phyloP scores from a whole-genome alignment of 257 asterid species.

The Orobanche coerulescens region DNA sequence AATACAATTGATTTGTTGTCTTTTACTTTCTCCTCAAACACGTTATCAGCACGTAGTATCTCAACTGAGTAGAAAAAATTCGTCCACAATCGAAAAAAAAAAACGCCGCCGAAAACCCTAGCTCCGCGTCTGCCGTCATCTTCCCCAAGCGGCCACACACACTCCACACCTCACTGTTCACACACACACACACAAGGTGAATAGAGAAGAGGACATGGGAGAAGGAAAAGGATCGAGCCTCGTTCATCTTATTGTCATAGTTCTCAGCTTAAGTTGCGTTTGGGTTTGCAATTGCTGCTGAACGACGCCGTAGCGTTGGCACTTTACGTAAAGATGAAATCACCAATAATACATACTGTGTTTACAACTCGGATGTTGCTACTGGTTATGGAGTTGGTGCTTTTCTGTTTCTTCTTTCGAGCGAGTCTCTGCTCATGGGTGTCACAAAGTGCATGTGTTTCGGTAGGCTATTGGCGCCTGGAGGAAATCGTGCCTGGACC shows the following conservation, averaged over 20 bases:
- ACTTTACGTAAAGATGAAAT: conserved; percentile 34
- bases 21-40: no score
- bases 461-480: conserved; percentile 76
- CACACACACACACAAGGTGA: background rate
- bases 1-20: no score
- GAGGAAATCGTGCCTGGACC: conserved; percentile 88
- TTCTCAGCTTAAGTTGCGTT: conserved; percentile 76
- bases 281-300: conserved; percentile 91
- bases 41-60: no score
- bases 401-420: conserved; percentile 81
- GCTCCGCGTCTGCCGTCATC: no score
- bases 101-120: no score
- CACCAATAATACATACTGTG: conserved; percentile 73
- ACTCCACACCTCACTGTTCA: background rate
- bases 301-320: conserved; percentile 86
- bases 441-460: conserved; percentile 94
- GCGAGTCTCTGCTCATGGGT: conserved; percentile 85
- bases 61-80: no score
- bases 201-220: conserved; percentile 27
- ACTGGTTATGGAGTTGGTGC: conserved; percentile 95
- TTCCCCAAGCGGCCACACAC: no score
- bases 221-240: conserved; percentile 69
- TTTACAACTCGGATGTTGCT: conserved; percentile 80
- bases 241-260: conserved; percentile 71
- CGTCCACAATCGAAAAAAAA: no score